A percentile compares a stretch with the other conserved stretches of the same genome.
These are phyloP conservation scores for Cladorrhinum samala DNA, from an alignment of 495 filamentous ascomycete genomes.

Conservation along the genomic window DNA sequence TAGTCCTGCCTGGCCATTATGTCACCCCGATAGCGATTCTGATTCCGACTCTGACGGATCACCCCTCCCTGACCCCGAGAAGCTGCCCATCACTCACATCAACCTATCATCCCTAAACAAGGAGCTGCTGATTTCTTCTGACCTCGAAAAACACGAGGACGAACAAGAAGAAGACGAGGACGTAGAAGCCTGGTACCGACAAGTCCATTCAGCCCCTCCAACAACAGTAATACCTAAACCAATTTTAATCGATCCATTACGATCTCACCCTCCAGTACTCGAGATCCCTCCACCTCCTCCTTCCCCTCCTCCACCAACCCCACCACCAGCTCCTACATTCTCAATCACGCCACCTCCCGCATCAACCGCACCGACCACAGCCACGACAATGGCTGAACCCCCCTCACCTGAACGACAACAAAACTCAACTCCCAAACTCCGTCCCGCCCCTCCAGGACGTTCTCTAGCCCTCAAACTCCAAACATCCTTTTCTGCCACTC, in stretches of 20 bases:
- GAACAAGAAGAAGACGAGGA: constrained; percentile 8
- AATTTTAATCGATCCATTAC: constrained; percentile 1
- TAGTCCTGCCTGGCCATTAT: constrained; percentile 14
- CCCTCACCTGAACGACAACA: constrained; percentile 9
- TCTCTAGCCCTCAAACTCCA: constrained; percentile 33
- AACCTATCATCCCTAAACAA: constrained; percentile 8
- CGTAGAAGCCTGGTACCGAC: constrained; percentile 31
- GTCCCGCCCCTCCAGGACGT: constrained; percentile 11
- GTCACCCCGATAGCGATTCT: too few species aligned
- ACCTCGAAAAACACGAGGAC: constrained; percentile 8
- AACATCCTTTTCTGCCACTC: constrained; percentile 26
- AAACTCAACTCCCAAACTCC: constrained; percentile 22
- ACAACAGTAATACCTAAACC: neutral
- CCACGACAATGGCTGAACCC: neutral
- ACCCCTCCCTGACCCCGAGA: neutral
- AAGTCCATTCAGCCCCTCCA: constrained; percentile 9
- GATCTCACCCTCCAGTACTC: constrained; percentile 3
- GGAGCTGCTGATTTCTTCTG: constrained; percentile 9
- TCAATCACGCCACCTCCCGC: too few species aligned
- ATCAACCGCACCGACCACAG: too few species aligned
- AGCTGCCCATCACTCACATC: neutral
- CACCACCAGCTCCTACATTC: neutral
- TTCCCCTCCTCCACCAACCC: neutral
- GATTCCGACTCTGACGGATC: too few species aligned
- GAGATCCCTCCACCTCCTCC: constrained; percentile 3